Percentiles rank a stretch among this genome's conserved stretches.
These are phyloP conservation scores for Austroboletus novae-zelandiae DNA, from an alignment of 1,284 basidiomycete genomes.

Conservation along the genomic window DNA sequence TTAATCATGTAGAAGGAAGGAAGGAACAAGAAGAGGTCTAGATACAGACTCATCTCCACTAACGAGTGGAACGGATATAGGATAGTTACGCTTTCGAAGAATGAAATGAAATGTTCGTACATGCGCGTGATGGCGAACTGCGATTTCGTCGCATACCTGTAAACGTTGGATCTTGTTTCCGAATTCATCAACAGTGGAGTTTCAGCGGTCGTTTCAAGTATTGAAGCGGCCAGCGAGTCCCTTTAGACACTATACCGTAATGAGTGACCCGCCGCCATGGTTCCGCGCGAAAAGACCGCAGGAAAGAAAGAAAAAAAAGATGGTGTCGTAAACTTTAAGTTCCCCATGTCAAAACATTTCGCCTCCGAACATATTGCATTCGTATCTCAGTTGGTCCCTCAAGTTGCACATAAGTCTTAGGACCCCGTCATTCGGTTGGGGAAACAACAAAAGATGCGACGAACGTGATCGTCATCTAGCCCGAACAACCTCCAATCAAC, in stretches of 20 bases:
- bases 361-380: conserved; percentile 7
- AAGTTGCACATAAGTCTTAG: background rate
- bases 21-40: conserved; percentile 11
- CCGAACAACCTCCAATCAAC: background rate
- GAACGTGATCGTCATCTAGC: no score
- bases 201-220: conserved; percentile 13
- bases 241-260: conserved; percentile 15
- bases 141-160: background rate
- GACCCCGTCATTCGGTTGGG: background rate
- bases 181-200: background rate
- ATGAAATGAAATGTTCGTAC: conserved; percentile 26
- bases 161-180: no score
- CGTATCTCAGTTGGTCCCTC: background rate
- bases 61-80: conserved; percentile 18
- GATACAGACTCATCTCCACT: conserved; percentile 10
- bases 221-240: background rate
- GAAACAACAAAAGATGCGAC: no score
- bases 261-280: conserved; percentile 3
- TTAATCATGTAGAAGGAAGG: conserved; percentile 8
- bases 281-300: conserved; percentile 10
- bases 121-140: conserved; percentile 1
- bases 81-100: conserved; percentile 16
- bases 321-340: conserved; percentile 17
- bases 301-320: background rate
- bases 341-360: background rate